Percentiles rank a stretch among this genome's conserved stretches.
phyloP scores from a whole-genome alignment of 305 asterid genomes.

The Solanum aculeatissimum region DNA sequence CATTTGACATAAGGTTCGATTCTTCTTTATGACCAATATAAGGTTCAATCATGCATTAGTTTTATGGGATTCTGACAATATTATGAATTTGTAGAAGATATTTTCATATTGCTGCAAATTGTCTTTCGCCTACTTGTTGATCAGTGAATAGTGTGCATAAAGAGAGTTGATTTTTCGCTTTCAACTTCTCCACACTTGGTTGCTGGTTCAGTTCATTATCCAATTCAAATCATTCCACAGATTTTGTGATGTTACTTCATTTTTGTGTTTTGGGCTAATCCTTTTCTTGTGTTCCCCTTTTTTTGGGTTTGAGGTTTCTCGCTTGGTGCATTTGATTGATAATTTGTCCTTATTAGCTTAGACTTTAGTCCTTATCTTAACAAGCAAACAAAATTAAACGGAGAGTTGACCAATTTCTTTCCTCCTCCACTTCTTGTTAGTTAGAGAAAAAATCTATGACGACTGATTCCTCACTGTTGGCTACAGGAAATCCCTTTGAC shows the following conservation, averaged over 20 bases:
- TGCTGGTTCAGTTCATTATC: not conserved
- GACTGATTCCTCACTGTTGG: not conserved
- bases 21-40: conserved; percentile 13
- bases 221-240: not conserved
- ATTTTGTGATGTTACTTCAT: not conserved
- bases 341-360: not conserved
- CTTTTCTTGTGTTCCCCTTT: not conserved
- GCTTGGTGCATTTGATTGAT: not conserved
- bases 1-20: conserved; percentile 48
- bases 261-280: not conserved
- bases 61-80: not conserved
- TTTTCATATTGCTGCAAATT: not conserved
- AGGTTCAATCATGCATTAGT: not conserved
- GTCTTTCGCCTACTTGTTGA: not conserved
- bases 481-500: not conserved
- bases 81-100: not conserved
- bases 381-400: not conserved
- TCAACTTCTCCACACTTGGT: not conserved
- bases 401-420: not conserved
- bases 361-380: not conserved
- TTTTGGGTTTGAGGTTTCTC: not conserved
- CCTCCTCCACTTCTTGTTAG: not conserved
- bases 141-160: not conserved
- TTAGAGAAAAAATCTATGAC: not conserved
- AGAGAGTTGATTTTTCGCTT: not conserved